Conservation (phyloP, 2,329 filamentous ascomycete genomes). For the Phialemonium atrogriseum region DNA sequence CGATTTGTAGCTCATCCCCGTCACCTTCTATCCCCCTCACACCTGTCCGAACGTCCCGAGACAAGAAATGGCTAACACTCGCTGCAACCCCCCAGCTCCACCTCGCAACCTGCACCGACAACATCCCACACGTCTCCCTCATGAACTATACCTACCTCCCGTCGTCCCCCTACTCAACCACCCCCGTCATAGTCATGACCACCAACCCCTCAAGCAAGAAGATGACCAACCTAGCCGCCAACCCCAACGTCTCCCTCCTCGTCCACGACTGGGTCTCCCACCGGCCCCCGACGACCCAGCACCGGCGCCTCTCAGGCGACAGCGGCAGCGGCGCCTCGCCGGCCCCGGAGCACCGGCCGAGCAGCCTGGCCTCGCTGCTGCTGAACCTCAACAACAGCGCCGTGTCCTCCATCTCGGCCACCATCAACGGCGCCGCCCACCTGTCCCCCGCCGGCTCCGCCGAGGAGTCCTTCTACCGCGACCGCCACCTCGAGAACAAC, state of each 20-base stretch:
- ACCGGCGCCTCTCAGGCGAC: conserved; percentile 45
- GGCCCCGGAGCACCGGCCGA: conserved; percentile 51
- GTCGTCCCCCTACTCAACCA: conserved; percentile 56
- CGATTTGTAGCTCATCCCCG: conserved; percentile 62
- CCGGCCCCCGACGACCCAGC: conserved; percentile 69
- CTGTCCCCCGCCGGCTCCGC: conserved; percentile 66
- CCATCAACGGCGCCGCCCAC: conserved; percentile 80
- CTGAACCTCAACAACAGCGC: conserved; percentile 87
- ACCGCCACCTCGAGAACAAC: conserved; percentile 83
- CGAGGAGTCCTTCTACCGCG: conserved; percentile 77
- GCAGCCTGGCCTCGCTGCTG: conserved; percentile 72
- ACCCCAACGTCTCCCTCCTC: conserved; percentile 84
- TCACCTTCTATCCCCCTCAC: conserved; percentile 5
- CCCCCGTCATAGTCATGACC: conserved; percentile 93
- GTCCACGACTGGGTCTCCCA: conserved; percentile 97
- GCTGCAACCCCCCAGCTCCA: no score
- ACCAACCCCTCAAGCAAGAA: conserved; percentile 73
- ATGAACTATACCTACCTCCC: conserved; percentile 99
- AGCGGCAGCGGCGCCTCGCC: conserved; percentile 59
- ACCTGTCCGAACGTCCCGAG: conserved; percentile 3
- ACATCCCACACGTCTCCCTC: conserved; percentile 83
- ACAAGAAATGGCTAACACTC: no score
- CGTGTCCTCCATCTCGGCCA: conserved; percentile 81
- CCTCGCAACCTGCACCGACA: conserved; percentile 79
- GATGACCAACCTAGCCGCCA: conserved; percentile 71